phyloP scores from a whole-genome alignment of 805 yeast genomes.

The Maudiozyma saulgeensis region DNA sequence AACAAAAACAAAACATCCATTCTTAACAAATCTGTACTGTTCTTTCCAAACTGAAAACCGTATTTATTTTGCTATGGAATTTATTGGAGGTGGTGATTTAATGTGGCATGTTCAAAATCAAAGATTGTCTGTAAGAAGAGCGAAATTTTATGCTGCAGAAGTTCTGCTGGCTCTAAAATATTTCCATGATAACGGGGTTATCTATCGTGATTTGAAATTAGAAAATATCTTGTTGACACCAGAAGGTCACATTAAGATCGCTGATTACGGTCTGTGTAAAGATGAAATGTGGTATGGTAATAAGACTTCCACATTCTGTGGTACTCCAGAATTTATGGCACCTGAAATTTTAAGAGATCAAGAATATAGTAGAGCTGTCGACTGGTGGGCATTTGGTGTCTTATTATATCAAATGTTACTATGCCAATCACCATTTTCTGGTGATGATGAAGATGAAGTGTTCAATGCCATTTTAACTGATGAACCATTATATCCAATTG shows the following conservation, averaged over 20 bases:
- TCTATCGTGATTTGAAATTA: slow-evolving; percentile 90
- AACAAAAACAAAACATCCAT: slow-evolving; percentile 85
- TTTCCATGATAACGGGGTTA: slow-evolving; percentile 91
- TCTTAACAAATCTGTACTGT: slow-evolving; percentile 79
- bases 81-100: slow-evolving; percentile 93
- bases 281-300: slow-evolving; percentile 80
- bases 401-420: slow-evolving; percentile 90
- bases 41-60: slow-evolving; percentile 98
- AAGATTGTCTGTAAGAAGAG: slow-evolving; percentile 79
- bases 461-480: slow-evolving; percentile 93
- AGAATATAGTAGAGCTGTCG: slow-evolving; percentile 87
- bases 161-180: slow-evolving; percentile 83
- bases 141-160: slow-evolving; percentile 96
- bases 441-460: slow-evolving; percentile 94
- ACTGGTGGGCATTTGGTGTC: slow-evolving; percentile 99
- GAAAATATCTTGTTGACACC: slow-evolving; percentile 86
- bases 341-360: slow-evolving; percentile 94
- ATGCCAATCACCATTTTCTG: slow-evolving; percentile 94
- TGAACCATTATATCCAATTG: slow-evolving; percentile 93
- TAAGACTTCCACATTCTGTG: slow-evolving; percentile 92
- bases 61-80: slow-evolving; percentile 97
- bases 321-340: slow-evolving; percentile 99
- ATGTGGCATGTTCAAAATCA: slow-evolving; percentile 99
- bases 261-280: slow-evolving; percentile 95
- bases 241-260: slow-evolving; percentile 91